Conservation (phyloP, 108 stramenopile genomes). For the Skeletonema menzelii region DNA sequence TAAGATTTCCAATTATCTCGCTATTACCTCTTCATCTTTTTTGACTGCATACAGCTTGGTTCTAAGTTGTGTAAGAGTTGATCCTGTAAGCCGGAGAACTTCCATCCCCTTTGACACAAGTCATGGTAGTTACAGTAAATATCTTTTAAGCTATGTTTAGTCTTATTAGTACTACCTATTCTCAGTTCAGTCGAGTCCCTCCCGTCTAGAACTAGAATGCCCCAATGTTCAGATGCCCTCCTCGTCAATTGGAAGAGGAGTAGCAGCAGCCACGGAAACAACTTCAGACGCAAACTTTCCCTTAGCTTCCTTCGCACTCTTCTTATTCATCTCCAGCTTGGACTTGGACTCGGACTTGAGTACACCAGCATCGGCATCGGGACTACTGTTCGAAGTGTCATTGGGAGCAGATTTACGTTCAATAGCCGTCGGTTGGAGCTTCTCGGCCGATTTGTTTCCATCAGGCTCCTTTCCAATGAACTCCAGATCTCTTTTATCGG, state of each 20-base stretch:
- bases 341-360: background rate
- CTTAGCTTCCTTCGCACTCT: constrained; percentile 12
- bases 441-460: background rate
- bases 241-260: constrained; percentile 53
- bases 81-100: no score
- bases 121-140: no score
- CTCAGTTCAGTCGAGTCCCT: no score
- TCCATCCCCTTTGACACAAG: no score
- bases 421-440: background rate
- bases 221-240: background rate
- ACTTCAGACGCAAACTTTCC: constrained; percentile 21
- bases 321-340: background rate
- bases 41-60: no score
- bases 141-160: no score
- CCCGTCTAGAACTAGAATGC: background rate
- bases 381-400: background rate
- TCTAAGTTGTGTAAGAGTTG: no score
- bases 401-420: background rate
- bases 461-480: background rate
- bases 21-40: no score
- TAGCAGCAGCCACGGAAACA: constrained; percentile 35
- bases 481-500: constrained; percentile 62
- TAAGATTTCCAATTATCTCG: no score
- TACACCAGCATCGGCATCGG: no score
- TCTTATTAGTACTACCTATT: no score